phyloP scores from a whole-genome alignment of 495 filamentous ascomycete species.

The Immersiella caudata region DNA sequence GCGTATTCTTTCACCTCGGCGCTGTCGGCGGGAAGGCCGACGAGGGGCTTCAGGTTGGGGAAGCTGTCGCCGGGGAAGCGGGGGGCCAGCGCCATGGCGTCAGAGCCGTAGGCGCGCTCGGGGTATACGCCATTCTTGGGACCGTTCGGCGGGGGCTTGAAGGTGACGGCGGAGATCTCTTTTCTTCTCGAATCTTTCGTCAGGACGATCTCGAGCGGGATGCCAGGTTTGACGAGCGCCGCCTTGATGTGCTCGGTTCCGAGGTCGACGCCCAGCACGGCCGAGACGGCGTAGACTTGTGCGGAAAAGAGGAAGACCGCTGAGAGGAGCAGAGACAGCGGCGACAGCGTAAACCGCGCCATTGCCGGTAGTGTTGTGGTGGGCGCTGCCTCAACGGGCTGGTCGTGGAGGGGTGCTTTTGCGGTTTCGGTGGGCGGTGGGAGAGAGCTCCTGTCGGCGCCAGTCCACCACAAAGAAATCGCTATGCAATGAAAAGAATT shows the following conservation, averaged over 20 bases:
- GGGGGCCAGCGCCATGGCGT: constrained; percentile 83
- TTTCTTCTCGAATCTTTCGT: constrained; percentile 99
- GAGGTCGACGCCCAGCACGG: constrained; percentile 89
- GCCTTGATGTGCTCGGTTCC: constrained; percentile 98
- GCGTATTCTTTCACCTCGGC: constrained; percentile 68
- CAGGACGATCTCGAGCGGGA: constrained; percentile 96
- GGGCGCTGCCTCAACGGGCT: constrained; percentile 8
- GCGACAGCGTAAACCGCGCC: constrained; percentile 46
- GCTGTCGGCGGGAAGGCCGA: constrained; percentile 69
- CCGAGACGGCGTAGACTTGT: constrained; percentile 58
- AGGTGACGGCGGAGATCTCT: constrained; percentile 86
- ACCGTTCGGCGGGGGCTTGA: constrained; percentile 74
- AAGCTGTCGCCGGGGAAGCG: constrained; percentile 93
- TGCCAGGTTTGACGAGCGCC: constrained; percentile 93
- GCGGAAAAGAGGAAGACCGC: constrained; percentile 53
- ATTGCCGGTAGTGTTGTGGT: constrained; percentile 42
- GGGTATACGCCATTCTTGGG: constrained; percentile 68
- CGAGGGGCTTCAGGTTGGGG: constrained; percentile 83
- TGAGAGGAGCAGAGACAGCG: constrained; percentile 48
- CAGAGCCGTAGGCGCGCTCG: constrained; percentile 87
- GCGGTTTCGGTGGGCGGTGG: not conserved
- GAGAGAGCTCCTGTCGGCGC: constrained; percentile 2
- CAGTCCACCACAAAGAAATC: constrained; percentile 3
- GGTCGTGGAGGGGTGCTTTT: not conserved
- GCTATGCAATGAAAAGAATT: constrained; percentile 21